Conservation (phyloP, 768 basidiomycete genomes). For the Trametes maxima region DNA sequence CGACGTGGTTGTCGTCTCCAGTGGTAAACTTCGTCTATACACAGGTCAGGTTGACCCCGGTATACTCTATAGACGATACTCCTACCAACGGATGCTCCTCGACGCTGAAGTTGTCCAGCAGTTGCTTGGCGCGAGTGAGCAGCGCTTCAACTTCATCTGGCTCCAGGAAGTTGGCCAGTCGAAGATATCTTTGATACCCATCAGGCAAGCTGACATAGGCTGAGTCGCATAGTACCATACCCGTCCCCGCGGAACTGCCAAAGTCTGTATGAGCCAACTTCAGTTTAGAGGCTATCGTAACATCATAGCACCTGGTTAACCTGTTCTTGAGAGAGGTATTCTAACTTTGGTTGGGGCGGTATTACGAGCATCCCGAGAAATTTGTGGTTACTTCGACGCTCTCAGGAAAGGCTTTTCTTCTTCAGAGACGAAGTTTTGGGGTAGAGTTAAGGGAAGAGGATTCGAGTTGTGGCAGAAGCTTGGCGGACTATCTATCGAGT, state of each 20-base stretch:
- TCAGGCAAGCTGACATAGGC: neutral
- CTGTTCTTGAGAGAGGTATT: conserved; percentile 59
- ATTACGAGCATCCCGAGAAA: too few relatives aligned
- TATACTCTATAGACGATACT: neutral
- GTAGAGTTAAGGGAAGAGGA: too few relatives aligned
- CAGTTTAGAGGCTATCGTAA: neutral
- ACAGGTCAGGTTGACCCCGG: neutral
- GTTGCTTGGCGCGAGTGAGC: conserved; percentile 66
- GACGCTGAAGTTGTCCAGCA: conserved; percentile 78
- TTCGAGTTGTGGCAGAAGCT: too few relatives aligned
- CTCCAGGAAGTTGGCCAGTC: conserved; percentile 73
- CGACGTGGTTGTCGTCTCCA: conserved; percentile 72
- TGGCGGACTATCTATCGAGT: too few relatives aligned
- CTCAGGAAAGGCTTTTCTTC: too few relatives aligned
- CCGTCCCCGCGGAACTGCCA: conserved; percentile 60
- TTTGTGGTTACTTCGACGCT: too few relatives aligned
- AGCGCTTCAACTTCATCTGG: conserved; percentile 60
- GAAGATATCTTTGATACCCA: conserved; percentile 61
- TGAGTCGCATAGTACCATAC: conserved; percentile 31
- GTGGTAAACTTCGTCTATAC: conserved; percentile 89
- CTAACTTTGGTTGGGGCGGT: conserved; percentile 25
- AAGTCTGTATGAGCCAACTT: neutral
- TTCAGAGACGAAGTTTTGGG: too few relatives aligned
- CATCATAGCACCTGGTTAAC: conserved; percentile 51
- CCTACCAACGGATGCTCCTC: conserved; percentile 78